phyloP scores from a whole-genome alignment of 768 basidiomycete species.

The Mycena floridula region DNA sequence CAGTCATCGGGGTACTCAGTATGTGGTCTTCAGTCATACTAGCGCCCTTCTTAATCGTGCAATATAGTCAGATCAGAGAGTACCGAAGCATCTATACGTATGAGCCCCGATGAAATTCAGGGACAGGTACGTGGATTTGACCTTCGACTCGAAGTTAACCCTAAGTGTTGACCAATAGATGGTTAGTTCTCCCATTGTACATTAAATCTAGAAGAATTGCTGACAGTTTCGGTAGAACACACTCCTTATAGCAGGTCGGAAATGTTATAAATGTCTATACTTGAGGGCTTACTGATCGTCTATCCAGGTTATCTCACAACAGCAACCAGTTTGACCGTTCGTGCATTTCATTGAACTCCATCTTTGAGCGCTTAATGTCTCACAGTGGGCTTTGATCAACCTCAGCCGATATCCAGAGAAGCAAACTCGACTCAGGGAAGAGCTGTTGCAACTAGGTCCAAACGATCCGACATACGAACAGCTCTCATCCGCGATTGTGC shows the following conservation, averaged over 20 bases:
- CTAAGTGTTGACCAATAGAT: slow-evolving; percentile 7
- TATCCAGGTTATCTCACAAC: slow-evolving; percentile 32
- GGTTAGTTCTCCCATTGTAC: neutral
- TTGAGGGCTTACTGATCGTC: slow-evolving; percentile 7
- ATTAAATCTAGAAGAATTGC: neutral
- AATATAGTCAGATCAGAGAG: slow-evolving; percentile 32
- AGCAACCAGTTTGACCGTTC: slow-evolving; percentile 19
- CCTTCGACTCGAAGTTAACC: no score
- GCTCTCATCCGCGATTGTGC: slow-evolving; percentile 11
- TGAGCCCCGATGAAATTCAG: slow-evolving; percentile 21
- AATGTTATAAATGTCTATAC: slow-evolving; percentile 28
- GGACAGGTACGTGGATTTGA: slow-evolving; percentile 23
- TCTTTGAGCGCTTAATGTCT: neutral
- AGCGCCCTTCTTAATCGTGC: slow-evolving; percentile 2
- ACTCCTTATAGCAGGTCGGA: slow-evolving; percentile 31
- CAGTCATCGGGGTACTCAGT: slow-evolving; percentile 20
- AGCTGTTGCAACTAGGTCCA: slow-evolving; percentile 15
- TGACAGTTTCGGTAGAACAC: slow-evolving; percentile 23
- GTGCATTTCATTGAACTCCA: neutral
- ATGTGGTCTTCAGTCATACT: neutral
- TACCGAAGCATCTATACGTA: no score
- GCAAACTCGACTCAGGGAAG: slow-evolving; percentile 26
- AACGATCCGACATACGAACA: slow-evolving; percentile 20
- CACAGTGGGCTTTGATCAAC: slow-evolving; percentile 31
- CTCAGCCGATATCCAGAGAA: slow-evolving; percentile 22